phyloP scores from a whole-genome alignment of 768 basidiomycete genomes.

The Agrocybe praecox region DNA sequence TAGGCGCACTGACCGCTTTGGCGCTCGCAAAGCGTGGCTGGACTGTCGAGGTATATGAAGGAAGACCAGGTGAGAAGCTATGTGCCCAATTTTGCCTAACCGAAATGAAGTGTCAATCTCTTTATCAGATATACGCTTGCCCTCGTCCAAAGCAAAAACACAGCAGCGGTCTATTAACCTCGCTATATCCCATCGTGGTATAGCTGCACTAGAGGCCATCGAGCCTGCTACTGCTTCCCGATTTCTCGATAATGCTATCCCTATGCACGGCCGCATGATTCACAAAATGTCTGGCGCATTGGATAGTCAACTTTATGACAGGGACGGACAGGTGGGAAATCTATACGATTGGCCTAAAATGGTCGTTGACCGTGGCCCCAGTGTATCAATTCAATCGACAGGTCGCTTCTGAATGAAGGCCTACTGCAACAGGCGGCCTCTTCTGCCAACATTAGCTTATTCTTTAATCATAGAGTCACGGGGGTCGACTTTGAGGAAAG shows the following conservation, averaged over 20 bases:
- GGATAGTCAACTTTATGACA: slow-evolving; percentile 88
- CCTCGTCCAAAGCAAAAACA: slow-evolving; percentile 62
- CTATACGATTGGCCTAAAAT: slow-evolving; percentile 16
- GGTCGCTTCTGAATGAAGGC: slow-evolving; percentile 82
- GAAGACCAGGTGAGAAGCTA: slow-evolving; percentile 62
- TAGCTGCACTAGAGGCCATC: slow-evolving; percentile 83
- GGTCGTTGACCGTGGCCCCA: slow-evolving; percentile 32
- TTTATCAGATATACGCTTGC: slow-evolving; percentile 68
- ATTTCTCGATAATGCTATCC: slow-evolving; percentile 81
- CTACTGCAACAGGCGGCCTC: slow-evolving; percentile 78
- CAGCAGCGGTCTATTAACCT: slow-evolving; percentile 94
- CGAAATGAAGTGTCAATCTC: slow-evolving; percentile 5
- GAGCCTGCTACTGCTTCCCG: slow-evolving; percentile 69
- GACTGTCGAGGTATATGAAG: slow-evolving; percentile 79
- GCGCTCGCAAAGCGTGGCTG: slow-evolving; percentile 88
- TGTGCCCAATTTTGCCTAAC: not conserved
- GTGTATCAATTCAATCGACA: slow-evolving; percentile 95
- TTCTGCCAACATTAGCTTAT: slow-evolving; percentile 61
- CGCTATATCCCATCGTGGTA: slow-evolving; percentile 92
- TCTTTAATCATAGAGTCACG: slow-evolving; percentile 82
- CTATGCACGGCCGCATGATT: slow-evolving; percentile 96
- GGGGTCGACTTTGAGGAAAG: slow-evolving; percentile 75
- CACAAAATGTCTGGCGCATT: slow-evolving; percentile 73
- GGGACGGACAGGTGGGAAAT: slow-evolving; percentile 76
- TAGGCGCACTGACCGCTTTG: slow-evolving; percentile 90